These are phyloP conservation scores for Globisporangium canariense DNA, from an alignment of 352 stramenopile genomes.

Conservation along the genomic window DNA sequence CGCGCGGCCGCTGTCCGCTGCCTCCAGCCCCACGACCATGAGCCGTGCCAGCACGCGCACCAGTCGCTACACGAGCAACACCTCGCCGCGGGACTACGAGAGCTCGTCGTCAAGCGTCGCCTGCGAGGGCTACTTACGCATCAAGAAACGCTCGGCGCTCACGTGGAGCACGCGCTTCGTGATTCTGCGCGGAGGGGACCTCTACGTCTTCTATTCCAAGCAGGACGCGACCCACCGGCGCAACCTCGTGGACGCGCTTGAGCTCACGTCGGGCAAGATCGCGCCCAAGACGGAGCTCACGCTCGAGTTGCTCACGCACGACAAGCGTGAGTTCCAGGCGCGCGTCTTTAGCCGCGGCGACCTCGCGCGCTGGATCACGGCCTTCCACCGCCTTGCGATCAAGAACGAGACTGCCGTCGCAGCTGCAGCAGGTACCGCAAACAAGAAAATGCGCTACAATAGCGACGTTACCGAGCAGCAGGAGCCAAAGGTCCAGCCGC, in stretches of 20 bases:
- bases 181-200: slow-evolving; percentile 38
- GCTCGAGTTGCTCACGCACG: slow-evolving; percentile 40
- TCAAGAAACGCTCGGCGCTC: slow-evolving; percentile 55
- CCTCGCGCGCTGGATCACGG: slow-evolving; percentile 58
- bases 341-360: slow-evolving; percentile 55
- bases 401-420: slow-evolving; percentile 35
- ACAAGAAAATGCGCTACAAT: neutral
- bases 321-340: slow-evolving; percentile 42
- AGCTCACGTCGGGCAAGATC: slow-evolving; percentile 39
- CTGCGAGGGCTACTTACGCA: slow-evolving; percentile 57
- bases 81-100: neutral
- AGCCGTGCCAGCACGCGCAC: neutral
- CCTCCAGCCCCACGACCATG: neutral
- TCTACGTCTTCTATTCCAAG: slow-evolving; percentile 50
- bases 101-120: neutral
- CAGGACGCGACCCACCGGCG: slow-evolving; percentile 42
- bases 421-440: slow-evolving; percentile 18
- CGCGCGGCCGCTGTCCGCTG: neutral
- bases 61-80: neutral
- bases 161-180: slow-evolving; percentile 65
- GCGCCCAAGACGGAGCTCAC: slow-evolving; percentile 40
- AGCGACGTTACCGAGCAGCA: neutral
- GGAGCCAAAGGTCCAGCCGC: neutral
- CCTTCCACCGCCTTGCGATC: slow-evolving; percentile 56
- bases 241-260: slow-evolving; percentile 34